phyloP scores from a whole-genome alignment of 345 rosid genomes.

The Viola odorata region DNA sequence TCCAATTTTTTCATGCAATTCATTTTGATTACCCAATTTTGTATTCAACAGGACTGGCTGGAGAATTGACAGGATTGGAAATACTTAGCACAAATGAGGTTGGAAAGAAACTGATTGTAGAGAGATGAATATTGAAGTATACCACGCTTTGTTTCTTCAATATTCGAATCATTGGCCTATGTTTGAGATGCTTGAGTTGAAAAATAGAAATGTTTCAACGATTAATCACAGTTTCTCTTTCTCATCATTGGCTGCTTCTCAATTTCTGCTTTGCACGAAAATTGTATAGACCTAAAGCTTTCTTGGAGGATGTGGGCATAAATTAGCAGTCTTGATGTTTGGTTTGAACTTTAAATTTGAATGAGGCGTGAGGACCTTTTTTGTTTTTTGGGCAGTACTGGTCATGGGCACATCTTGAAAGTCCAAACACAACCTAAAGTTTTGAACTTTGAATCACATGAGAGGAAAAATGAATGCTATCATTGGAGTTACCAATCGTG shows the following conservation, averaged over 20 bases:
- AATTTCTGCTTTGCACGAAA: too few relatives aligned
- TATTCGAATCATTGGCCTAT: not conserved
- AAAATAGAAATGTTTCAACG: too few relatives aligned
- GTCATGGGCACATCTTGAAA: too few relatives aligned
- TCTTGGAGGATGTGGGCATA: too few relatives aligned
- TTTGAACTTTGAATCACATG: not conserved
- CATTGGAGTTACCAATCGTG: not conserved
- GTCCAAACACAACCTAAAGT: not conserved
- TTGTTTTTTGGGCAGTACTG: too few relatives aligned
- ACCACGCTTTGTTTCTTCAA: not conserved
- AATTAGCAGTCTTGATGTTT: too few relatives aligned
- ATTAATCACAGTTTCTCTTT: too few relatives aligned
- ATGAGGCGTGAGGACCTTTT: too few relatives aligned
- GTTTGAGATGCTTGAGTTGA: not conserved
- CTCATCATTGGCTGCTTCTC: too few relatives aligned
- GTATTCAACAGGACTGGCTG: conserved; percentile 4
- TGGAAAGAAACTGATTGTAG: not conserved
- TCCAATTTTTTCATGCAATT: not conserved
- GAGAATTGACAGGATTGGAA: not conserved
- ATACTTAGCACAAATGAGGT: not conserved
- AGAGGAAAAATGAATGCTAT: conserved; percentile 7
- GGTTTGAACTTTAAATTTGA: too few relatives aligned
- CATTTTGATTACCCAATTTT: not conserved
- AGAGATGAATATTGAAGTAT: not conserved
- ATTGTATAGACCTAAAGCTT: too few relatives aligned